A percentile compares a stretch with the other conserved stretches of the same genome.
These are phyloP conservation scores for Pichia heedii DNA, from an alignment of 805 yeast genomes.

Conservation along the genomic window DNA sequence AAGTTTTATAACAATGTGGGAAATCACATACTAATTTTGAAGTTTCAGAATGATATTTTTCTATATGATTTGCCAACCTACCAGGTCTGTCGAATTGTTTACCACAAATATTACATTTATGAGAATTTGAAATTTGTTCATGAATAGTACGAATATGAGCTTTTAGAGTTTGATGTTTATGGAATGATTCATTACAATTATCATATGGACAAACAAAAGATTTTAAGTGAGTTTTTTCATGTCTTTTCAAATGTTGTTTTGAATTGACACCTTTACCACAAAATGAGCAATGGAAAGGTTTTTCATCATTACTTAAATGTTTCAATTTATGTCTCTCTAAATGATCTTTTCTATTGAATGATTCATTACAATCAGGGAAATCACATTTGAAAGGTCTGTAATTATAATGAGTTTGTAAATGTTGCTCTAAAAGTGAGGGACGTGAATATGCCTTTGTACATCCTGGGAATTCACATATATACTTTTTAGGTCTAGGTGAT, in stretches of 20 bases:
- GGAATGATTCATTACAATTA: conserved; percentile 59
- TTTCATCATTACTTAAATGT: conserved; percentile 43
- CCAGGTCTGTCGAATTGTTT: conserved; percentile 56
- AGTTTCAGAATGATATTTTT: conserved; percentile 48
- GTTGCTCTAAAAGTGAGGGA: conserved; percentile 80
- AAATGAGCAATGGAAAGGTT: conserved; percentile 61
- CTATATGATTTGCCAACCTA: conserved; percentile 56
- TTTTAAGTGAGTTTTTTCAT: conserved; percentile 69
- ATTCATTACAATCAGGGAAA: conserved; percentile 44
- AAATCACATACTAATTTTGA: conserved; percentile 50
- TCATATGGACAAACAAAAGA: conserved; percentile 53
- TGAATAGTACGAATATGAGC: conserved; percentile 65
- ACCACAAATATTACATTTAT: conserved; percentile 56
- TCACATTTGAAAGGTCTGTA: conserved; percentile 70
- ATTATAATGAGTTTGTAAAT: conserved; percentile 65
- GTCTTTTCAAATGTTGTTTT: conserved; percentile 72
- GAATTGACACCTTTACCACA: conserved; percentile 83
- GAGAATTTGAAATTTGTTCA: conserved; percentile 27
- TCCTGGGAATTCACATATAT: conserved; percentile 51
- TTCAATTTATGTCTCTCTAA: conserved; percentile 64
- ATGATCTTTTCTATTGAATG: conserved; percentile 73
- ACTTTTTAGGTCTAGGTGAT: conserved; percentile 48
- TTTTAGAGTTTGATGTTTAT: conserved; percentile 65
- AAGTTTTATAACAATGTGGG: conserved; percentile 49
- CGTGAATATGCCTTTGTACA: conserved; percentile 73